These are phyloP conservation scores for Penicillium sp. DNA, from an alignment of 2,329 filamentous ascomycete genomes.

Conservation along the genomic window DNA sequence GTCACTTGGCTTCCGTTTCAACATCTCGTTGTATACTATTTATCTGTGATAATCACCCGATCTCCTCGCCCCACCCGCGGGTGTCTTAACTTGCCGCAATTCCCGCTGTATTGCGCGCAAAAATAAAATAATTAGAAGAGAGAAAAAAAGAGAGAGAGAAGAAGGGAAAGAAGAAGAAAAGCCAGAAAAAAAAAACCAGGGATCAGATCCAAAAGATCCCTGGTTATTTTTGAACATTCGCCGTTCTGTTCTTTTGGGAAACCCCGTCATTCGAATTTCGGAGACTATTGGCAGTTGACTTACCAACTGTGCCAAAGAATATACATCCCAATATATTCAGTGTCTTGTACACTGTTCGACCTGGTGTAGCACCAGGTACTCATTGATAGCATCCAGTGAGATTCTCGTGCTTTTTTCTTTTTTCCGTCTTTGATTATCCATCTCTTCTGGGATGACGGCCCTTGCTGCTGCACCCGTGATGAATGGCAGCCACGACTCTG, in stretches of 20 bases:
- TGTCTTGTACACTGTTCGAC: background rate
- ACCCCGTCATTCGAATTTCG: background rate
- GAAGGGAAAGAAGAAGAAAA: no score
- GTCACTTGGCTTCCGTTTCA: background rate
- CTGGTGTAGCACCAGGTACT: background rate
- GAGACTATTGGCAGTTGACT: background rate
- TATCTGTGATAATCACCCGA: slow-evolving; percentile 6
- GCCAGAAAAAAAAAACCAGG: background rate
- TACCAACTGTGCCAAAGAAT: background rate
- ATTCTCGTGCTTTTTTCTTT: background rate
- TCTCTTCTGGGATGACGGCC: slow-evolving; percentile 34
- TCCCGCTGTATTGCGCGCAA: background rate
- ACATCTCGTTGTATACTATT: slow-evolving; percentile 6
- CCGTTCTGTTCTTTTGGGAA: background rate
- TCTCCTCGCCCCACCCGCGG: slow-evolving; percentile 6
- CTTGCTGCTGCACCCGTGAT: slow-evolving; percentile 35
- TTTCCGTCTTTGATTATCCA: slow-evolving; percentile 6
- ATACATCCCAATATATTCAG: background rate
- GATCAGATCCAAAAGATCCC: background rate
- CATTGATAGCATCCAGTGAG: background rate
- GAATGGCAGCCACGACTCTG: slow-evolving; percentile 33
- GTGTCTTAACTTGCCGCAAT: slow-evolving; percentile 5
- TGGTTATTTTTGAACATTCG: background rate
- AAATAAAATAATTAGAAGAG: background rate
- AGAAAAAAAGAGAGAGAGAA: background rate